Conservation (phyloP, 768 basidiomycete genomes). For the Lactarius deliciosus region DNA sequence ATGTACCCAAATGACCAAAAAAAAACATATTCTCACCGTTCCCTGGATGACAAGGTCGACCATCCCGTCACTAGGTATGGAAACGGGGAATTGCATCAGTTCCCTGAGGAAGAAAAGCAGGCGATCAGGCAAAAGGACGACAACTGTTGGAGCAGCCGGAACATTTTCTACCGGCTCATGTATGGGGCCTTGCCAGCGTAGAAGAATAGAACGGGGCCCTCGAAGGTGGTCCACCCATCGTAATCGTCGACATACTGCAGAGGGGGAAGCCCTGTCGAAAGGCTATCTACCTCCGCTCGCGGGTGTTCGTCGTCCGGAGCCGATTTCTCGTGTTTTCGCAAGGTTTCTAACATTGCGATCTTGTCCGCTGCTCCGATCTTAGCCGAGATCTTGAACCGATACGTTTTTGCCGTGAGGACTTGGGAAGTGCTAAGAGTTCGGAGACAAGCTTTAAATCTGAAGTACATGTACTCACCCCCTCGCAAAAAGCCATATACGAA, state of each 20-base stretch:
- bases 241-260: slow-evolving; percentile 46
- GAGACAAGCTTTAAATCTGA: not conserved
- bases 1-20: slow-evolving; percentile 9
- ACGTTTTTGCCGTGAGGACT: slow-evolving; percentile 64
- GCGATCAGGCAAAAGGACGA: slow-evolving; percentile 17
- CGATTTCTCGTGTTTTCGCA: slow-evolving; percentile 40
- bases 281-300: slow-evolving; percentile 14
- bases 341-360: slow-evolving; percentile 58
- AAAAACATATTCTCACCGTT: slow-evolving; percentile 43
- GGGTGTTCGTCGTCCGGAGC: slow-evolving; percentile 23
- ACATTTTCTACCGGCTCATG: slow-evolving; percentile 51
- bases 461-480: slow-evolving; percentile 50
- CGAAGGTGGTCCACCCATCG: slow-evolving; percentile 70
- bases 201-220: slow-evolving; percentile 65
- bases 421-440: not conserved
- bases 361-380: slow-evolving; percentile 74
- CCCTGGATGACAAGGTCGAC: slow-evolving; percentile 72
- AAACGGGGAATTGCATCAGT: slow-evolving; percentile 82
- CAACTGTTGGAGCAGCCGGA: not conserved
- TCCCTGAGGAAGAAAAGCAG: slow-evolving; percentile 45
- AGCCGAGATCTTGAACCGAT: slow-evolving; percentile 67
- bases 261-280: slow-evolving; percentile 42
- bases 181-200: slow-evolving; percentile 81
- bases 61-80: slow-evolving; percentile 72
- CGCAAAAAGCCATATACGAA: slow-evolving; percentile 72